phyloP scores from a whole-genome alignment of 2,329 filamentous ascomycete genomes.

The Aspergillus sp. region DNA sequence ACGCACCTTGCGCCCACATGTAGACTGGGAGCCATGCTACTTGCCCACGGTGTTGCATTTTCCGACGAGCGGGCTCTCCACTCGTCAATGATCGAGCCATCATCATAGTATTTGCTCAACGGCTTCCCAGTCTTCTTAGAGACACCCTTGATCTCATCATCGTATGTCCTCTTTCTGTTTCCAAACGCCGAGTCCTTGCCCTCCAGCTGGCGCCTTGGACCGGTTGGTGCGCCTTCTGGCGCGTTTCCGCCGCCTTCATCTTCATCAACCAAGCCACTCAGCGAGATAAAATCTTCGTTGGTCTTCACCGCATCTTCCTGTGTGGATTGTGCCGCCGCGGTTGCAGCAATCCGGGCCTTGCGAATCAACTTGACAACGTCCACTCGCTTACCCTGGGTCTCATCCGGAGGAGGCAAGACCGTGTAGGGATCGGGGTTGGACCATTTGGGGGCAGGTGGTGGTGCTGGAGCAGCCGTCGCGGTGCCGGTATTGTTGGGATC shows the following conservation, averaged over 20 bases:
- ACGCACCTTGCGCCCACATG: conserved; percentile 39
- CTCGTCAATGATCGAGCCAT: conserved; percentile 53
- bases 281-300: conserved; percentile 86
- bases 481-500: conserved; percentile 23
- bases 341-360: conserved; percentile 72
- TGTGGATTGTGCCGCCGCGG: conserved; percentile 48
- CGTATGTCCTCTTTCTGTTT: conserved; percentile 72
- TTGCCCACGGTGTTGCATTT: conserved; percentile 64
- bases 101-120: conserved; percentile 51
- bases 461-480: conserved; percentile 26
- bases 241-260: conserved; percentile 35
- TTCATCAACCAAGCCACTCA: conserved; percentile 66
- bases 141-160: conserved; percentile 66
- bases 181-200: conserved; percentile 55
- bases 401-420: conserved; percentile 76
- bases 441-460: conserved; percentile 68
- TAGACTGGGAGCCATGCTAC: conserved; percentile 30
- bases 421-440: conserved; percentile 96
- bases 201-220: conserved; percentile 34
- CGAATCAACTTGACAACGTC: conserved; percentile 90
- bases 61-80: conserved; percentile 54
- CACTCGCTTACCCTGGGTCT: conserved; percentile 71
- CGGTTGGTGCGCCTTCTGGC: conserved; percentile 42
- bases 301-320: conserved; percentile 57
- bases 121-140: conserved; percentile 58